A percentile compares a stretch with the other conserved stretches of the same genome.
Conservation (phyloP, 352 stramenopile species). For the Globisporangium heterothallicum region DNA sequence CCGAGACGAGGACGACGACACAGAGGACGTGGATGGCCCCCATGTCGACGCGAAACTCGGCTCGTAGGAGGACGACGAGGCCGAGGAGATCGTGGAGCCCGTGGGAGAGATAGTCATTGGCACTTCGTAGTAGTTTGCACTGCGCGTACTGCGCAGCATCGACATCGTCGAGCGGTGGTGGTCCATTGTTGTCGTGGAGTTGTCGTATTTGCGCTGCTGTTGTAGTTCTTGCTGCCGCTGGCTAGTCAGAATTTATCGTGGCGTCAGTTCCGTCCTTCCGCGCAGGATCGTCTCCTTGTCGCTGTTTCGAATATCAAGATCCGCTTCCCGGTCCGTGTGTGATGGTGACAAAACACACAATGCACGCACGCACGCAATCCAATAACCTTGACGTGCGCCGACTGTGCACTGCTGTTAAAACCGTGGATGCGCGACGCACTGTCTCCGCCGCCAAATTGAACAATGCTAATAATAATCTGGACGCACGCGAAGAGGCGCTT, state of each 20-base stretch:
- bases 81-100: conserved; percentile 1
- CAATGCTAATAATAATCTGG: not conserved
- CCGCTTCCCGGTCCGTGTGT: no score
- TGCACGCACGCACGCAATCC: not conserved
- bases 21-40: conserved; percentile 16
- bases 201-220: not conserved
- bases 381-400: no score
- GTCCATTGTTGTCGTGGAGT: conserved; percentile 18
- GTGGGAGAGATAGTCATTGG: conserved; percentile 23
- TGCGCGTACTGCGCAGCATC: conserved; percentile 51
- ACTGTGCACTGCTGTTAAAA: conserved; percentile 5
- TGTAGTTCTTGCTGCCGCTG: not conserved
- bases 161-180: conserved; percentile 25
- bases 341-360: no score
- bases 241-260: not conserved
- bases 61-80: not conserved
- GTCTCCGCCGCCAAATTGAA: not conserved
- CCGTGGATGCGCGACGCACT: not conserved
- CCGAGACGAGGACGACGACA: conserved; percentile 9
- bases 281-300: not conserved
- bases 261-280: not conserved
- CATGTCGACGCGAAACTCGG: conserved; percentile 15
- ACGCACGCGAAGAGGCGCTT: not conserved
- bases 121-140: conserved; percentile 60
- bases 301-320: no score